Evolutionary conservation across 257 asterid species (phyloP).

Genomic region (Eustoma russellianum): DNA sequence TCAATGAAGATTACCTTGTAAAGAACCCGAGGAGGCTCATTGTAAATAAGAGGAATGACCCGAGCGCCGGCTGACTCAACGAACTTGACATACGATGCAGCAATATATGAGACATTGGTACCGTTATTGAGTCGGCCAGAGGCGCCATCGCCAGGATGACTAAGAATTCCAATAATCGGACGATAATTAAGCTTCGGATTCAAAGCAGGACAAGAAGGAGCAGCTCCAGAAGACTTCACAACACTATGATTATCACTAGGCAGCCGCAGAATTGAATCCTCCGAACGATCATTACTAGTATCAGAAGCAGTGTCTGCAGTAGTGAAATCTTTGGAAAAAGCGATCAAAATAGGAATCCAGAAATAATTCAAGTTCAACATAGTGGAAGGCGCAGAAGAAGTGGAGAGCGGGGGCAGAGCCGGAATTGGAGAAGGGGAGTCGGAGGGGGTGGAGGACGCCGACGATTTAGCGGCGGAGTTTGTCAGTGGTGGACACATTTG

Average conservation of each 20-base stretch:
- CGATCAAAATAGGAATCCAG: conserved; percentile 44
- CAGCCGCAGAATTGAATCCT: conserved; percentile 26
- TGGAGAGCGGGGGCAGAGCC: conserved; percentile 3
- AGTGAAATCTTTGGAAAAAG: conserved; percentile 22
- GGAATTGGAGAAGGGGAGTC: background rate
- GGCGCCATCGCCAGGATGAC: conserved; percentile 92
- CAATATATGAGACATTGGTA: conserved; percentile 63
- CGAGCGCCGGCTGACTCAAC: conserved; percentile 91
- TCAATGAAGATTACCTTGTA: conserved; percentile 20
- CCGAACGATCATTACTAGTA: background rate
- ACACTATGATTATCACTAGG: conserved; percentile 27
- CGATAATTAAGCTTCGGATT: conserved; percentile 58
- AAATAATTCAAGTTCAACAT: conserved; percentile 26
- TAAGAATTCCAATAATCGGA: conserved; percentile 74
- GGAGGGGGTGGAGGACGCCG: conserved; percentile 6
- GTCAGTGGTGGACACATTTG: conserved; percentile 10
- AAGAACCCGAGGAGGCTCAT: conserved; percentile 62
- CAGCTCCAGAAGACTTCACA: conserved; percentile 3
- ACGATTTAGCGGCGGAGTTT: conserved; percentile 5
- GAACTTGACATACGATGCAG: conserved; percentile 91
- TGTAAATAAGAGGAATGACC: conserved; percentile 76
- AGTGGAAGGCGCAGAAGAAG: conserved; percentile 13
- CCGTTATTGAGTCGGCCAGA: conserved; percentile 65
- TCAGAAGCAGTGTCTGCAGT: conserved; percentile 18
- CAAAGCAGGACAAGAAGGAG: conserved; percentile 37